Base-by-base conservation (phyloP, 768 basidiomycete genomes). In the Mycena filopes region DNA sequence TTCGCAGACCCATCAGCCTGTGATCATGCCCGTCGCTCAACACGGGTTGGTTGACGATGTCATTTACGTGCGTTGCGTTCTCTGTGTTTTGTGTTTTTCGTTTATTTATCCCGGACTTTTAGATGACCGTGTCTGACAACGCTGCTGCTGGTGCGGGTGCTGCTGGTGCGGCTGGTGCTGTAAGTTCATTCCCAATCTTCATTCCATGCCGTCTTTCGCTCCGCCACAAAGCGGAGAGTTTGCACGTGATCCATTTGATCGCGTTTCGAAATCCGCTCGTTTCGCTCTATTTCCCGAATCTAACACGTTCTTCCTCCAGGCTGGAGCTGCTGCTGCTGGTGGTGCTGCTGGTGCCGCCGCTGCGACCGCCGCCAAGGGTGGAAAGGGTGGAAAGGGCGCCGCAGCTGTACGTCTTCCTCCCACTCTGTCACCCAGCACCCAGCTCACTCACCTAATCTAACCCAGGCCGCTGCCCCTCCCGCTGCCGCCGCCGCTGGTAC, bases 21-120 rank as follows among this genome's bases (percentile, higher is more conserved):
- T 78, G 51, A 76, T 89, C 60, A 87, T 84, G 46, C 80, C 88
- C 20, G 74, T 90, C 49, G 88, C 85, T 20, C 88, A 87, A 68
- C 90, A 87, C 67, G 88, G 89, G 63, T 75, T 77, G 23, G 71
- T 88, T 33, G 87, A 90, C 72, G 89, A 92, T 71, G 79, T 78
- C 53, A 72, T 86, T 75, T 90, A 90, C 75, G 85, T 89, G 65
- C 68, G 84, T 81, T 43, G 10, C 9, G 4, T 4, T 42, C 45
- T 57, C 65, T 21, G 10, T 28, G 40, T 54, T 1, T n/a, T 55
- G 23, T 55, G 48, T 65, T 40, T 33, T 45, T 25, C 58, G 28
- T 54, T 55, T 67, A 47, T 33, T 36, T 36, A 36, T 36, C 36
- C n/a, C n/a, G n/a, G n/a, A n/a, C n/a, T n/a, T n/a, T n/a, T 36